Base-by-base conservation (phyloP, 139 green algal genomes). In the Chlamydomonas incerta region DNA sequence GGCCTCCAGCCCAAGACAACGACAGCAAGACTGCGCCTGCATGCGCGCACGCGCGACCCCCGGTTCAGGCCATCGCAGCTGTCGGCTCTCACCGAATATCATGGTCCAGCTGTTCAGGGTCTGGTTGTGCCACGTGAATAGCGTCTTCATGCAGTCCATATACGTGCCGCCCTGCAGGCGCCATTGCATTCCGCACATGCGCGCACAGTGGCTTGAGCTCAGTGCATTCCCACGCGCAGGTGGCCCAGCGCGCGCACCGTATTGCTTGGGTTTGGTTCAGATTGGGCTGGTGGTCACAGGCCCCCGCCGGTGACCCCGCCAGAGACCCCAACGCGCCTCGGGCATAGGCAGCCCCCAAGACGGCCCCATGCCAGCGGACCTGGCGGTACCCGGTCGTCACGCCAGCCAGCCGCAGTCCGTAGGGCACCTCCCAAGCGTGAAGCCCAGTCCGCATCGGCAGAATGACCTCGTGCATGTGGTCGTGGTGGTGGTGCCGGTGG, bases 101-200 rank as follows among this genome's bases (percentile, higher is more conserved):
- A 86, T 86, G 31, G 80, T 86, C 80, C 80, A 86, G 68, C 68
- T 80, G 67, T 86, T 77, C 3, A 86, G 67, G 5, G 80, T 86
- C 68, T 86, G 80, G 50, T 86, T 86, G 34, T 86, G 80, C 68
- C 52, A 72, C 10, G 34, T 79, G 52, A 86, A 77, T 10, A 77
- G 47, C 24, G 80, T 46, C 21, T 24, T 31, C 26, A 77, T 21
- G 67, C 67, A 85, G 2, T 77, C 66, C 13, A 46, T 18, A 33
- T 66, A 67, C 8, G 65, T 85, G 65, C 79, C 76, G 18, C 76
- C 76, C 55, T 57, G 41, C n/a, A n/a, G n/a, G n/a, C n/a, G n/a
- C n/a, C n/a, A n/a, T n/a, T n/a, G n/a, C n/a, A n/a, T n/a, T n/a
- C n/a, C n/a, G n/a, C n/a, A n/a, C n/a, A n/a, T n/a, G n/a, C n/a